These are phyloP conservation scores for Melanogaster broomeanus DNA, from an alignment of 768 basidiomycete genomes.

Conservation along the genomic window DNA sequence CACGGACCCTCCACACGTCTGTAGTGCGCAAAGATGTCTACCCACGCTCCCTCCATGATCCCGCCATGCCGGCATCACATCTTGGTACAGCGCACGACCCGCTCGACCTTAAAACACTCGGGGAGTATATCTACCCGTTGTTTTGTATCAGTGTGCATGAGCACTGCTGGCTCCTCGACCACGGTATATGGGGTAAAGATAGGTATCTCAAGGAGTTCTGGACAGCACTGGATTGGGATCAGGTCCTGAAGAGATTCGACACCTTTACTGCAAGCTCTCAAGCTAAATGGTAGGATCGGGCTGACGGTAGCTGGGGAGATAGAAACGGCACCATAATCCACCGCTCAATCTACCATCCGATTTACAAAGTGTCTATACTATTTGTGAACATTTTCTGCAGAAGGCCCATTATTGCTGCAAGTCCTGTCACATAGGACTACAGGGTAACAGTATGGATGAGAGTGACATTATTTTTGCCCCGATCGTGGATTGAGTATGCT, in stretches of 20 bases:
- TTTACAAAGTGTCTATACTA: constrained; percentile 14
- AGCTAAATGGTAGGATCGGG: constrained; percentile 7
- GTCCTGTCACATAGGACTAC: not conserved
- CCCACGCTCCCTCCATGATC: constrained; percentile 31
- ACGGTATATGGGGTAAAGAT: constrained; percentile 91
- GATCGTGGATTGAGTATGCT: constrained; percentile 2
- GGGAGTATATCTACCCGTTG: constrained; percentile 66
- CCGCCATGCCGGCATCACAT: constrained; percentile 5
- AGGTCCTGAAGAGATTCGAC: constrained; percentile 42
- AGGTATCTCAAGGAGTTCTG: constrained; percentile 84
- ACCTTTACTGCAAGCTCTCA: constrained; percentile 15
- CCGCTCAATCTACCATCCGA: constrained; percentile 19
- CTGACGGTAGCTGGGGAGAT: not conserved
- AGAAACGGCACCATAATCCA: constrained; percentile 18
- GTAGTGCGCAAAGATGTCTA: constrained; percentile 6
- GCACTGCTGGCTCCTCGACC: constrained; percentile 87
- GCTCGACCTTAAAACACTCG: constrained; percentile 35
- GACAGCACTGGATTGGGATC: constrained; percentile 78
- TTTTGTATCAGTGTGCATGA: constrained; percentile 81
- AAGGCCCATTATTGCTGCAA: not conserved
- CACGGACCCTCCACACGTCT: constrained; percentile 31
- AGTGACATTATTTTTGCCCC: not conserved
- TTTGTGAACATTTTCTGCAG: constrained; percentile 3
- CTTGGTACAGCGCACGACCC: constrained; percentile 15
- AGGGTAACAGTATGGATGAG: no score